Base-by-base conservation (phyloP, 2,329 filamentous ascomycete genomes). In the Paecilomyces sp. region DNA sequence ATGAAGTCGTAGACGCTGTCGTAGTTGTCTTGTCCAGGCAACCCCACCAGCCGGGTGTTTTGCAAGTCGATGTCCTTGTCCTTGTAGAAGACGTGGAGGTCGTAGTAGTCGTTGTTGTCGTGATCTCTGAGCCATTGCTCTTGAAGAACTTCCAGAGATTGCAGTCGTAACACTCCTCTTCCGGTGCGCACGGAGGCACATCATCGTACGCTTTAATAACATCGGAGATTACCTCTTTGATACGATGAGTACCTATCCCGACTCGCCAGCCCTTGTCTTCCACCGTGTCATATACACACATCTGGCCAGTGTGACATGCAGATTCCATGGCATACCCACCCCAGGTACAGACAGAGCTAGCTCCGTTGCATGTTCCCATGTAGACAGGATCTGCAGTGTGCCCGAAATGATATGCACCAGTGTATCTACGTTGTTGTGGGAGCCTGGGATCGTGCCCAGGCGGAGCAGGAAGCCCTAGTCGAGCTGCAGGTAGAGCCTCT, bases 341-440 rank as follows among this genome's bases (percentile, higher is more conserved):
- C 68, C 96, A 87, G 0, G 92, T 94, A 74, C 94, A 97, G 11
- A 88, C 87, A 2, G 93, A 92, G 1, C 90, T 92, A 2, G 90
- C 91, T 33, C 90, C 90, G 68, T 96, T 97, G 76, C 94, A 97
- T 0, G 88, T 90, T 33, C 94, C 94, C 78, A 97, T 92, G 69
- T 88, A 99, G 34, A 99, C 87, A 0, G 94, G 94, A 74, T 99
- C 94, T 0, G 94, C 94, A 0, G 92, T 97, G 69, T 97, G 92
- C 3, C 94, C 94, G 71, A 97, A 93, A 74, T 99, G 94, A 70
- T 87, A 95, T 0, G 89, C 82, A 12, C 91, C 92, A 0, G 91
- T 95, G 68, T 86, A 83, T 60, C 85, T 77, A 51, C 91, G 82
- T 41, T 84, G 82, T 68, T 95, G 91, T 31, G 91, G 88, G 33